These are phyloP conservation scores for Clitopilus hobsonii DNA, from an alignment of 768 basidiomycete species.

Conservation along the genomic window DNA sequence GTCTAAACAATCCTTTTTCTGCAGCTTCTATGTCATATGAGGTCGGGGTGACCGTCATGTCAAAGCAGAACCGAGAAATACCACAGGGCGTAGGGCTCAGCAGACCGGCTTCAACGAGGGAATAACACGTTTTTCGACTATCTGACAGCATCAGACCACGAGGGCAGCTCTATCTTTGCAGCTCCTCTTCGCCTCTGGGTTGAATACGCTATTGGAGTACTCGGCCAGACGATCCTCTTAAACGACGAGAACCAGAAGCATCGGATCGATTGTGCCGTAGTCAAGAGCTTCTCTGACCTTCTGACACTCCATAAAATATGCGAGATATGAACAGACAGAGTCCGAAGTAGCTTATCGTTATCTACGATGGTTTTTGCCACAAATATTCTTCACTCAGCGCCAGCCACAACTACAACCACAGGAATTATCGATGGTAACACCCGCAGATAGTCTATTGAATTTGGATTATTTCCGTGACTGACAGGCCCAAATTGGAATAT, in stretches of 20 bases:
- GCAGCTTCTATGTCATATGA: neutral
- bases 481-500: neutral
- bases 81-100: neutral
- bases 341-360: neutral
- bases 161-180: neutral
- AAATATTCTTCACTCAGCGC: neutral
- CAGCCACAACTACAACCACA: no score
- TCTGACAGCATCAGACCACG: neutral
- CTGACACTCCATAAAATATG: no score
- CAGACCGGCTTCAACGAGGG: neutral
- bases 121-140: neutral
- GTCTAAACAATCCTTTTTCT: neutral
- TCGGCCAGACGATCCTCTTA: neutral
- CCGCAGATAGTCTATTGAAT: neutral
- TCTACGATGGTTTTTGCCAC: neutral
- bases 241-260: neutral
- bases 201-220: neutral
- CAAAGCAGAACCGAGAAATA: neutral
- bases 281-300: no score
- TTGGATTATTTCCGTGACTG: neutral
- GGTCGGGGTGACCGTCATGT: neutral
- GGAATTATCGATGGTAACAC: neutral
- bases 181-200: neutral
- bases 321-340: neutral
- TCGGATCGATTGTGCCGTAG: neutral